Conservation (phyloP, 2,329 filamentous ascomycete species). For the Penicillium concentricum region DNA sequence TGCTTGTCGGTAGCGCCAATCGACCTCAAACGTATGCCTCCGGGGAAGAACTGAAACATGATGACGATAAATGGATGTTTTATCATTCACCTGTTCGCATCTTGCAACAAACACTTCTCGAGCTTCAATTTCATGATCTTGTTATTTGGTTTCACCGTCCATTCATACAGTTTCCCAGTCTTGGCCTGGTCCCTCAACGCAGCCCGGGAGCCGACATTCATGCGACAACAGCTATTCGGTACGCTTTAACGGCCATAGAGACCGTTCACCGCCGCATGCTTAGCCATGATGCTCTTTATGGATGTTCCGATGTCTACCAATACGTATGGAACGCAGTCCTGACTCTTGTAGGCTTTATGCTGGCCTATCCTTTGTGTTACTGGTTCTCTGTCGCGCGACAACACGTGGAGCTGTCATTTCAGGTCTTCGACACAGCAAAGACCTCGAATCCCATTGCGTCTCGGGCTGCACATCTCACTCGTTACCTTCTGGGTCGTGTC, state of each 20-base stretch:
- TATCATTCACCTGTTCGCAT: slow-evolving; percentile 4
- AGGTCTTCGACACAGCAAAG: slow-evolving; percentile 13
- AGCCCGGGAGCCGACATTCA: slow-evolving; percentile 15
- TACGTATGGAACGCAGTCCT: slow-evolving; percentile 22
- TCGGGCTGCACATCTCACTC: slow-evolving; percentile 3
- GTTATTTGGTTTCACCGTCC: slow-evolving; percentile 17
- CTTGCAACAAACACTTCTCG: slow-evolving; percentile 8
- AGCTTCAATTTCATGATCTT: slow-evolving; percentile 19
- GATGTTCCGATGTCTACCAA: slow-evolving; percentile 20
- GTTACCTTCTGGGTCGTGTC: slow-evolving; percentile 1
- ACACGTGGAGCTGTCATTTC: slow-evolving; percentile 11
- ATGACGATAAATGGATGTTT: not conserved
- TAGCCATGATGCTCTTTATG: slow-evolving; percentile 14
- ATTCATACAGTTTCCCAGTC: slow-evolving; percentile 21
- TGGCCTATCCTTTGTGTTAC: slow-evolving; percentile 19
- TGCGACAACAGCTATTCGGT: slow-evolving; percentile 16
- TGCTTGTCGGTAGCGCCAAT: too few relatives aligned
- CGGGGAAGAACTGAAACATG: not conserved
- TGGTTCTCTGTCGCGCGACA: slow-evolving; percentile 5
- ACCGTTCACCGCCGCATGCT: slow-evolving; percentile 7
- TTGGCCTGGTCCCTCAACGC: not conserved
- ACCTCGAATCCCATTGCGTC: not conserved
- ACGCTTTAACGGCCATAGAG: slow-evolving; percentile 16
- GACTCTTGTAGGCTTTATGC: slow-evolving; percentile 19
- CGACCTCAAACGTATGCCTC: too few relatives aligned